Percentiles rank a stretch among this genome's conserved stretches.
phyloP scores from a whole-genome alignment of 352 stramenopile genomes.

The Globisporangium yorkense region DNA sequence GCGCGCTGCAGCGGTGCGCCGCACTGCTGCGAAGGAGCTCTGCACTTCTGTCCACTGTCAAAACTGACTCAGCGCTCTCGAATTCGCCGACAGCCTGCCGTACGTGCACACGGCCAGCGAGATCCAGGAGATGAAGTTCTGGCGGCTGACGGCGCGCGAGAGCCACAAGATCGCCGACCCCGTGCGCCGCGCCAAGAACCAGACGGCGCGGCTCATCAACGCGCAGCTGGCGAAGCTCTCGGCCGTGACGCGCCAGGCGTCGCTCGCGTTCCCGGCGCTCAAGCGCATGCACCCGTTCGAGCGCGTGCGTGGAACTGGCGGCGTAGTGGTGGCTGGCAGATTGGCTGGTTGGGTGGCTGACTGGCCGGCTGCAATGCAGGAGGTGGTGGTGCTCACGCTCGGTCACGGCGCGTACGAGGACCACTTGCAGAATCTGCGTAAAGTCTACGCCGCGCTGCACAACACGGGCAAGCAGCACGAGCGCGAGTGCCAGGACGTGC shows the following conservation, averaged over 20 bases:
- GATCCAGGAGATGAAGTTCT: conserved; percentile 88
- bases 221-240: conserved; percentile 71
- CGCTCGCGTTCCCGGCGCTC: conserved; percentile 71
- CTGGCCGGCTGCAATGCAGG: conserved; percentile 19
- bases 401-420: conserved; percentile 68
- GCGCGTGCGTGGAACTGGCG: conserved; percentile 26
- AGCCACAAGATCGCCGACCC: conserved; percentile 77
- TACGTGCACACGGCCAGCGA: conserved; percentile 77
- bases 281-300: conserved; percentile 80
- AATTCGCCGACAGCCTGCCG: conserved; percentile 35
- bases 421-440: conserved; percentile 64
- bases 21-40: neutral
- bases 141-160: conserved; percentile 58
- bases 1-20: conserved; percentile 59
- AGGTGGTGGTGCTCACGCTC: conserved; percentile 78
- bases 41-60: neutral
- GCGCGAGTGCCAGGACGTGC: conserved; percentile 50
- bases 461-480: conserved; percentile 74
- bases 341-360: no score
- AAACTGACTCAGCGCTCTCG: neutral
- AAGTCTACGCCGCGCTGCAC: conserved; percentile 72
- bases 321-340: no score
- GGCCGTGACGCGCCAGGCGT: conserved; percentile 58
- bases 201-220: conserved; percentile 79
- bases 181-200: conserved; percentile 77